Evolutionary conservation across 2,329 filamentous ascomycete species (phyloP), one percentile per base, ranked within the genome.

Genomic region (Setomelanomma holmii): DNA sequence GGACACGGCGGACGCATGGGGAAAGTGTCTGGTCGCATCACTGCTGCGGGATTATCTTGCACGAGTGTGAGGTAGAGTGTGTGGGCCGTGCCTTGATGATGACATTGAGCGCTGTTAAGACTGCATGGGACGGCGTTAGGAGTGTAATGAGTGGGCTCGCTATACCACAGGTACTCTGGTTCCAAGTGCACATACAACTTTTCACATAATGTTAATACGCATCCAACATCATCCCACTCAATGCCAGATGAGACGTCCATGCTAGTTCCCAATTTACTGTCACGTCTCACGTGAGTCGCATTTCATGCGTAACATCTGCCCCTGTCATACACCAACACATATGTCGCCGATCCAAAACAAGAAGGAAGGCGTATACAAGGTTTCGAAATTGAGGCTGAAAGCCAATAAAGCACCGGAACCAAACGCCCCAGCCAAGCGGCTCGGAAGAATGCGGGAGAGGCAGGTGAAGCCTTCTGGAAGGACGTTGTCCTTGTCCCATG

Each of bases 391-490:
- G 38, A 34, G 19, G 16, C 24, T 47, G 40, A 33, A n/a, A 30
- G 11, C 16, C 7, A 34, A 45, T n/a, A 34, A 45, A 23, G 23
- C 14, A 34, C 41, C 24, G 23, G 4, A 36, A 12, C 14, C 21
- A 36, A 16, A 12, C 27, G 12, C n/a, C 17, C 24, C 11, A 22
- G 16, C 5, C 33, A 16, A 21, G n/a, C 36, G 34, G 21, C n/a
- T 40, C 44, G 44, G 44, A 34, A 47, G 34, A 47, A 47, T 47
- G 33, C 33, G 19, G 14, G 30, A 20, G 14, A 47, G 39, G 33
- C 33, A 14, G 14, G 30, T 12, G 14, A 27, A 33, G 34, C 34
- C 4, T 36, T 36, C 34, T 36, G 16, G 34, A 36, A 35, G 33
- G 14, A 23, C 14, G 20, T 14, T 19, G 7, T 12, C 21, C 21